A percentile compares a stretch with the other conserved stretches of the same genome.
Evolutionary conservation across 75 land plant genomes (phyloP).

Genomic region (Chamaecyparis obtusa): DNA sequence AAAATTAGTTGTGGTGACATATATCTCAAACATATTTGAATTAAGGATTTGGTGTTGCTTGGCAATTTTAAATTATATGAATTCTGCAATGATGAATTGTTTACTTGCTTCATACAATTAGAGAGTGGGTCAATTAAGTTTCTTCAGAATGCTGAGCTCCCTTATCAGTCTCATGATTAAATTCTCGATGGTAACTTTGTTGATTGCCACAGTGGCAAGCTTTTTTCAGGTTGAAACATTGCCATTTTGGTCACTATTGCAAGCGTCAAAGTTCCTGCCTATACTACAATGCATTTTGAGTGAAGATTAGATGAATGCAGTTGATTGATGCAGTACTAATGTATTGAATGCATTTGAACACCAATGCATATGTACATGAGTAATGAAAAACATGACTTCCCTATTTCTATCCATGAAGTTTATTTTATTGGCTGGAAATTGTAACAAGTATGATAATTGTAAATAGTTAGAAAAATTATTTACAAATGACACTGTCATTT

Average conservation of each 20-base stretch:
- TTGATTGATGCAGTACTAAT: no score
- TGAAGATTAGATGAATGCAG: no score
- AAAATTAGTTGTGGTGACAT: not conserved
- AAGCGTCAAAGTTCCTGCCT: no score
- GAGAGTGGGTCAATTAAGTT: not conserved
- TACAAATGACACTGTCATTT: no score
- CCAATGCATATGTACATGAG: no score
- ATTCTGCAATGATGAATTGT: not conserved
- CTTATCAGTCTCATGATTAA: not conserved
- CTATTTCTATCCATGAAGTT: not conserved
- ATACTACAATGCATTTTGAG: no score
- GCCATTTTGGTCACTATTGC: not conserved
- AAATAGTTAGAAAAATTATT: no score
- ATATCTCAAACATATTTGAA: not conserved
- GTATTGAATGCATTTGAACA: no score
- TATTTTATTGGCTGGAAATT: not conserved
- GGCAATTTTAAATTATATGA: not conserved
- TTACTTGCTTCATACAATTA: not conserved
- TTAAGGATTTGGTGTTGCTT: not conserved
- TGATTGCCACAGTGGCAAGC: not conserved
- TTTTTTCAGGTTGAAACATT: not conserved
- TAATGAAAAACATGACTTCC: no score
- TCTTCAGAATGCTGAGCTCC: not conserved
- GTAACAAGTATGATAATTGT: not conserved
- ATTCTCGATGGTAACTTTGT: not conserved